phyloP scores from a whole-genome alignment of 108 stramenopile genomes.

The Heterococcus sp. region DNA sequence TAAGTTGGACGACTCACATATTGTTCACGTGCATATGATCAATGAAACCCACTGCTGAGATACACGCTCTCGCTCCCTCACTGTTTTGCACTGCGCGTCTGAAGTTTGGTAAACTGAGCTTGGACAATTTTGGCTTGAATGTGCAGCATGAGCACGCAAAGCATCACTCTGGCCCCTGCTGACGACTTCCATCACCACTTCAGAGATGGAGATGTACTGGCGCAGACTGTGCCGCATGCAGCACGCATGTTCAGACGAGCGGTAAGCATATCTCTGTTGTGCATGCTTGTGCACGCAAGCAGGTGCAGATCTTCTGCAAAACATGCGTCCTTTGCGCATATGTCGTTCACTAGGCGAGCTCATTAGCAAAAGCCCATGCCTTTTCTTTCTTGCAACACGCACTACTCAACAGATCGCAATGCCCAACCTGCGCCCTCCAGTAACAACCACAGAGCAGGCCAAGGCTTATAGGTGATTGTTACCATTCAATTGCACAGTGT shows the following conservation, averaged over 20 bases:
- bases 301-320: too few relatives aligned
- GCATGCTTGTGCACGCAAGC: too few relatives aligned
- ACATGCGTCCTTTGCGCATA: neutral
- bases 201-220: slow-evolving; percentile 68
- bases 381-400: neutral
- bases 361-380: neutral
- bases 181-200: slow-evolving; percentile 98
- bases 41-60: too few relatives aligned
- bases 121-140: too few relatives aligned
- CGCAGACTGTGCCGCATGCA: slow-evolving; percentile 58
- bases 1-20: too few relatives aligned
- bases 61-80: too few relatives aligned
- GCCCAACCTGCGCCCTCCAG: slow-evolving; percentile 97
- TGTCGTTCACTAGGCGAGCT: neutral
- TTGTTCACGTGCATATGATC: too few relatives aligned
- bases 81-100: too few relatives aligned
- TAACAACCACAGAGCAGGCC: slow-evolving; percentile 80
- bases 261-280: too few relatives aligned
- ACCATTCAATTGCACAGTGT: too few relatives aligned
- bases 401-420: slow-evolving; percentile 70
- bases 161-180: slow-evolving; percentile 61
- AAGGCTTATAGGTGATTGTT: slow-evolving; percentile 76
- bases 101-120: too few relatives aligned
- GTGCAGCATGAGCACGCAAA: too few relatives aligned
- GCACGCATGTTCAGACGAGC: slow-evolving; percentile 67